Evolutionary conservation across 2,329 filamentous ascomycete species (phyloP).

Genomic region (Triangularia setosa): DNA sequence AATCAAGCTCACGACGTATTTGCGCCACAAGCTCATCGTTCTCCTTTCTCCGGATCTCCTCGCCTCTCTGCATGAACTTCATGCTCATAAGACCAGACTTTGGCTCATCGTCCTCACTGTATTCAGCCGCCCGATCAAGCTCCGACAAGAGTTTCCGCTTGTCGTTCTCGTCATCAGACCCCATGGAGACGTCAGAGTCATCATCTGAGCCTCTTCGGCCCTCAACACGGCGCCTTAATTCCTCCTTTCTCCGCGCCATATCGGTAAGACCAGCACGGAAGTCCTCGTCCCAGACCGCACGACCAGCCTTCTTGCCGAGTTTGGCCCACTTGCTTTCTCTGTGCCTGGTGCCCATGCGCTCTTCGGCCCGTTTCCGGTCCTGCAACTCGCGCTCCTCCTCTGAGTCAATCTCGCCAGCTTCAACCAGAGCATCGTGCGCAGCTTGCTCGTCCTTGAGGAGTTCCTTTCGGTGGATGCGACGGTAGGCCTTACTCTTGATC

Average conservation of each 20-base stretch:
- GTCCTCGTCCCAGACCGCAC: slow-evolving; percentile 84
- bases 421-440: slow-evolving; percentile 46
- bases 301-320: slow-evolving; percentile 71
- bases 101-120: slow-evolving; percentile 48
- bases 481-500: slow-evolving; percentile 96
- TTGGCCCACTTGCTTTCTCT: slow-evolving; percentile 92
- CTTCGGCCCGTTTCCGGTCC: slow-evolving; percentile 74
- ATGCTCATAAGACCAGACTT: slow-evolving; percentile 71
- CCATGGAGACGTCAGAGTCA: slow-evolving; percentile 44
- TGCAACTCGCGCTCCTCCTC: slow-evolving; percentile 60
- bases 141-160: slow-evolving; percentile 47
- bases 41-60: slow-evolving; percentile 69
- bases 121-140: slow-evolving; percentile 42
- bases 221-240: slow-evolving; percentile 74
- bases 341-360: slow-evolving; percentile 81
- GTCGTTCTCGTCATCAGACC: slow-evolving; percentile 56
- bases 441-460: slow-evolving; percentile 52
- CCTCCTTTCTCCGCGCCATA: slow-evolving; percentile 77
- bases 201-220: slow-evolving; percentile 49
- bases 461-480: slow-evolving; percentile 83
- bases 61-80: slow-evolving; percentile 92
- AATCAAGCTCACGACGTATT: slow-evolving; percentile 69
- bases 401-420: slow-evolving; percentile 58
- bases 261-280: slow-evolving; percentile 74
- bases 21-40: slow-evolving; percentile 74